phyloP scores from a whole-genome alignment of 345 rosid genomes.

The Erodium maritimum region DNA sequence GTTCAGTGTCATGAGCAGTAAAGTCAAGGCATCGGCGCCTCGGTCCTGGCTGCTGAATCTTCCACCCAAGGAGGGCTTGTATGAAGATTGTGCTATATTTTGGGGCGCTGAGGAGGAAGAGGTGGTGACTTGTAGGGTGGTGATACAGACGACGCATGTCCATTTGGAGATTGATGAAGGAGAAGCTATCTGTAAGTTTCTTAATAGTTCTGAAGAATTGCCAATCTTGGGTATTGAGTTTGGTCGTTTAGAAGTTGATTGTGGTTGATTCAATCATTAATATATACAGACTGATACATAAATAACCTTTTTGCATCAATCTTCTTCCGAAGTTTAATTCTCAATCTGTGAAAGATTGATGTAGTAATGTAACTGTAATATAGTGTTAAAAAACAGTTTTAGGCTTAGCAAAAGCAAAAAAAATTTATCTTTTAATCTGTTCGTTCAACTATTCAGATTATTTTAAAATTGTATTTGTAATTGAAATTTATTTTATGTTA shows the following conservation, averaged over 20 bases:
- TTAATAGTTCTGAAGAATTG: slow-evolving; percentile 20
- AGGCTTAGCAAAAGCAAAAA: too few species aligned
- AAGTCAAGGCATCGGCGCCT: slow-evolving; percentile 32
- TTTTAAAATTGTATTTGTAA: too few species aligned
- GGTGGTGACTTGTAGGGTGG: slow-evolving; percentile 37
- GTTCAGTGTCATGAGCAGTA: slow-evolving; percentile 13
- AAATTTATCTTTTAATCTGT: too few species aligned
- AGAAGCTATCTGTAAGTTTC: slow-evolving; percentile 19
- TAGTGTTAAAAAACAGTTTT: too few species aligned
- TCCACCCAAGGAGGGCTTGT: slow-evolving; percentile 62
- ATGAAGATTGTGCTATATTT: slow-evolving; percentile 38
- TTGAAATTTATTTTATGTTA: too few species aligned
- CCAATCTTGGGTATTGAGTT: slow-evolving; percentile 60
- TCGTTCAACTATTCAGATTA: too few species aligned
- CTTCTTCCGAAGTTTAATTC: too few species aligned
- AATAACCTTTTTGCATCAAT: too few species aligned
- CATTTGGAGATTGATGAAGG: slow-evolving; percentile 42
- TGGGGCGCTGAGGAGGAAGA: slow-evolving; percentile 21
- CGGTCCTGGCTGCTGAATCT: slow-evolving; percentile 56
- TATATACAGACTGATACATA: too few species aligned
- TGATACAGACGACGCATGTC: slow-evolving; percentile 37
- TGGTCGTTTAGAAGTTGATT: slow-evolving; percentile 14
- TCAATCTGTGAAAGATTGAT: too few species aligned
- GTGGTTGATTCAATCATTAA: background rate
- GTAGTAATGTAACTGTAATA: too few species aligned